These are phyloP conservation scores for Boletus rex-veris DNA, from an alignment of 768 basidiomycete genomes.

Conservation along the genomic window DNA sequence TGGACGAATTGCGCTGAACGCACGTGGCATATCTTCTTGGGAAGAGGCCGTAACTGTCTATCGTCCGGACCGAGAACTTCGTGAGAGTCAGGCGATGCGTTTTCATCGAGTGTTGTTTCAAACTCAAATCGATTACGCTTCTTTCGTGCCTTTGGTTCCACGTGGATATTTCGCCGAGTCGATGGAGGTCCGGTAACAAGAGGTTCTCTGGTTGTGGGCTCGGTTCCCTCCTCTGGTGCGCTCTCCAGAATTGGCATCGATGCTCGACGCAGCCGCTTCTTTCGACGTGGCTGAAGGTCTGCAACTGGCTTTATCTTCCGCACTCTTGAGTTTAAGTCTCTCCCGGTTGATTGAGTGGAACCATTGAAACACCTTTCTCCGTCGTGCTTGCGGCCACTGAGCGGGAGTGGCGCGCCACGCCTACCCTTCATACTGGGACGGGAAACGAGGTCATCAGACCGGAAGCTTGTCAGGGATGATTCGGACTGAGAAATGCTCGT, in stretches of 20 bases:
- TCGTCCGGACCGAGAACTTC: constrained; percentile 17
- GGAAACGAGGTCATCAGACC: neutral
- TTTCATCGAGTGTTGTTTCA: constrained; percentile 9
- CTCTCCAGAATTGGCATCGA: neutral
- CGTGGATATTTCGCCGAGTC: neutral
- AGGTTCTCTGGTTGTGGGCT: neutral
- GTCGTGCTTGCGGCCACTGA: neutral
- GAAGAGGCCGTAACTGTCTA: constrained; percentile 22
- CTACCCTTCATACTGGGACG: neutral
- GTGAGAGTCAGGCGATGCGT: neutral
- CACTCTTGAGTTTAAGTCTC: neutral
- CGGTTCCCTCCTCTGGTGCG: neutral
- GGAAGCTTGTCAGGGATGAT: neutral
- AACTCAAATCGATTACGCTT: constrained; percentile 21
- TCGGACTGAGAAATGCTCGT: neutral
- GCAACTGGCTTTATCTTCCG: neutral
- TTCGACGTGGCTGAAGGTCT: neutral
- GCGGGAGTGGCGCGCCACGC: neutral
- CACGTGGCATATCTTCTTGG: constrained; percentile 10
- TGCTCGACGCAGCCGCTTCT: constrained; percentile 13
- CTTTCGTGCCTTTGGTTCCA: neutral
- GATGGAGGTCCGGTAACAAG: neutral
- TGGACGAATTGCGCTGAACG: neutral
- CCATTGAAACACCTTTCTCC: neutral
- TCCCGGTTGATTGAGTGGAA: neutral